Base-by-base conservation (phyloP, 305 asterid genomes). In the Fraxinus dipetala region DNA sequence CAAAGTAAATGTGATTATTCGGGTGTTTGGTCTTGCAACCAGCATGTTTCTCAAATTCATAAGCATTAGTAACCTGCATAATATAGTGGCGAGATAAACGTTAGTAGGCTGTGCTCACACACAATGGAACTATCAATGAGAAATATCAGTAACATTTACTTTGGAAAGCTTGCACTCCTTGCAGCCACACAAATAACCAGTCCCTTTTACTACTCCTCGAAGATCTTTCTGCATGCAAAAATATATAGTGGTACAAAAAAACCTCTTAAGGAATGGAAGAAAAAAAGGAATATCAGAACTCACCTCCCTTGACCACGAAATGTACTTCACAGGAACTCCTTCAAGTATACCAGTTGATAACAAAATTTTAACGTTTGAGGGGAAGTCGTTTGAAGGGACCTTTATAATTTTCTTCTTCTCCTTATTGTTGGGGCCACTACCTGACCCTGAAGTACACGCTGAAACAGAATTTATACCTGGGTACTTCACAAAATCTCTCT, bases 11-110 rank as follows among this genome's bases (percentile, higher is more conserved):
- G 81, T 91, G 97, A 88, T 83, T 91, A 81, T 95, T 93, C 30
- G 98, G 96, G 87, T 93, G 98, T 67, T 89, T 91, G 80, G 94
- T 95, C 82, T 91, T 92, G 87, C 97, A 90, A 28, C 91, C 95
- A 82, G 96, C 94, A 77, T 92, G 99, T 0, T 85, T 85, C 88
- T 95, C 94, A 75, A 95, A 92, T 56, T 93, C 98, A 78, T 87
- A 93, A 67, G 94, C 97, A 78, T 87, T 95, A 11, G 87, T 48
- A 76, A 81, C 82, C 97, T 91, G 90, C 72, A 56, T 9, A 79
- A 18, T 69, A 85, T 36, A 77, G 77, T 36, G n/a, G 48, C 81
- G 82, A 79, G 32, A 6, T 79, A 38, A 43, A 72, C 20, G 38
- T 84, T 13, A 75, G 75, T 35, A 75, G 26, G 59, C 59, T 76